Evolutionary conservation across 164 flowering plant species (phyloP), one percentile per base, ranked within the genome.

Genomic region (Warburgia ugandensis): DNA sequence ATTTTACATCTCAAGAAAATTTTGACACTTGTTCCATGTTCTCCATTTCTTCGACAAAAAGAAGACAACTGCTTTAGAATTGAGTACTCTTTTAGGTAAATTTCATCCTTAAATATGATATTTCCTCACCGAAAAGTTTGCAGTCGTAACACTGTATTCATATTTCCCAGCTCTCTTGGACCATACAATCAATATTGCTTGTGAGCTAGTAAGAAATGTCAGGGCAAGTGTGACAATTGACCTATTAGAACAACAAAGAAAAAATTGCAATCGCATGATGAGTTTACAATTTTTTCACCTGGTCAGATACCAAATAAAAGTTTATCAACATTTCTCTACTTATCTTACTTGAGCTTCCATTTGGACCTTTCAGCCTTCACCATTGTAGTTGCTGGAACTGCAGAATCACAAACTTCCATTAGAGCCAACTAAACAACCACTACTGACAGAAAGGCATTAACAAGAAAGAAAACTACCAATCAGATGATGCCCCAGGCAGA

Each of bases 121-220:
- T 52, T 31, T 50, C 22, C 86, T 75, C 60, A 90, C 97, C 89
- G 79, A 49, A 54, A 91, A 91, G 60, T 91, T 91, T 21, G 97
- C 97, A 39, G 97, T 91, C 1, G 96, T 91, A 31, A 87, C 97
- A 71, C 97, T 91, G 56, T 91, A 91, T 59, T 91, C 97, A 58
- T 91, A 91, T 68, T 85, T 91, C 32, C 97, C 97, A 51, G 97
- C 97, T 72, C 95, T 72, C 74, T 87, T 91, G 5, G 97, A 91
- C 96, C 96, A 91, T 22, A 83, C 97, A 63, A 91, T 91, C n/a
- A 91, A 77, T 60, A 91, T 87, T 19, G 94, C 87, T 73, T 91
- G 97, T 26, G 97, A 91, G 64, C 97, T 91, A 20, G 97, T 91
- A 30, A 91, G 90, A 48, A 91, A 14, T 32, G 97, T 91, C 74